Evolutionary conservation across 2,329 filamentous ascomycete genomes (phyloP).

Genomic region (Ceratocystis papillata): DNA sequence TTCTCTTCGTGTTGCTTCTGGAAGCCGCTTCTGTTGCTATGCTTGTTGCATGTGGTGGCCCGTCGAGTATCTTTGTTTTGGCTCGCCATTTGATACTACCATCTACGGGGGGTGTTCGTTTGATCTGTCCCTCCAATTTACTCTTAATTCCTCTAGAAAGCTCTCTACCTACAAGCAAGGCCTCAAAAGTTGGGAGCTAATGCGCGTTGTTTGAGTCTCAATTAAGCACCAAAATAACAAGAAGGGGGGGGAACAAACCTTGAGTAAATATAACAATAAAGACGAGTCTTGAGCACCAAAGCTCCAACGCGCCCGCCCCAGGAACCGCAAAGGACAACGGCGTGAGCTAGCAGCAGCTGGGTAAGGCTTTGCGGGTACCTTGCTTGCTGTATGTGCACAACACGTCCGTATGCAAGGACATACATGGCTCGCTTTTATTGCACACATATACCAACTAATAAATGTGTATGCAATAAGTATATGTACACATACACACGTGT

Average conservation of each 20-base stretch:
- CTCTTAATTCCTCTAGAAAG: background rate
- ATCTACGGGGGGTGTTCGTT: background rate
- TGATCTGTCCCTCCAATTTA: background rate
- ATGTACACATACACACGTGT: background rate
- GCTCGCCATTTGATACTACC: too few species aligned
- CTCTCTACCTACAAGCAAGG: background rate
- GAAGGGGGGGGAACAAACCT: conserved; percentile 2
- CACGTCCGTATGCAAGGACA: background rate
- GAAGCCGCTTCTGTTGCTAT: background rate
- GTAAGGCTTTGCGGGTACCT: conserved; percentile 10
- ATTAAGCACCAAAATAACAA: background rate
- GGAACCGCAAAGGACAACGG: conserved; percentile 15
- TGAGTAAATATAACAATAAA: too few species aligned
- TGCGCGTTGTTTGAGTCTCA: background rate
- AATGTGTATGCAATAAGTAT: background rate
- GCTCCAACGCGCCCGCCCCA: conserved; percentile 4
- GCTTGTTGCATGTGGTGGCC: background rate
- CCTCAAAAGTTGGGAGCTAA: conserved; percentile 1
- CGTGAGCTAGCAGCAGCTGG: background rate
- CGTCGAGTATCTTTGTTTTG: too few species aligned
- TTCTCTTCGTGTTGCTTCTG: background rate
- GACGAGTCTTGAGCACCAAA: conserved; percentile 7
- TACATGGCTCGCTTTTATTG: background rate
- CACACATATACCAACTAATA: background rate
- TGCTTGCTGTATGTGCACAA: background rate